Conservation (phyloP, 805 yeast genomes). For the Suhomyces sp. region DNA sequence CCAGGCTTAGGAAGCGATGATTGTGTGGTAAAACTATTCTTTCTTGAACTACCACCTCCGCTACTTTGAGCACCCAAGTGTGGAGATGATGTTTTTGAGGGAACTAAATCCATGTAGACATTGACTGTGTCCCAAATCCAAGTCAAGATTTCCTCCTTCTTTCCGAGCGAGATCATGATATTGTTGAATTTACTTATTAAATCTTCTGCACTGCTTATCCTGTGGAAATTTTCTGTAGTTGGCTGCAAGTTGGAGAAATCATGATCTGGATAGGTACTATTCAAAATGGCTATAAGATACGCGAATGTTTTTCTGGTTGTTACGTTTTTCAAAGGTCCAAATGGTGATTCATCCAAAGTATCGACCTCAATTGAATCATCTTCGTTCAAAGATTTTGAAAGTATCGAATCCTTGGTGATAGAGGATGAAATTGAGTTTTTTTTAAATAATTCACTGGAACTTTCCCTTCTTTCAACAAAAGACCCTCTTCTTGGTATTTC, state of each 20-base stretch:
- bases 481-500: slow-evolving; percentile 22
- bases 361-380: slow-evolving; percentile 15
- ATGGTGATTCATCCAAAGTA: slow-evolving; percentile 58
- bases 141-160: slow-evolving; percentile 43
- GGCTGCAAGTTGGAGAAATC: slow-evolving; percentile 90
- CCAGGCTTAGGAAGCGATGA: slow-evolving; percentile 8
- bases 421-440: slow-evolving; percentile 3
- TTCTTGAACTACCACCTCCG: slow-evolving; percentile 21
- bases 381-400: slow-evolving; percentile 24
- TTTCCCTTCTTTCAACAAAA: slow-evolving; percentile 21
- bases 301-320: slow-evolving; percentile 89
- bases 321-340: slow-evolving; percentile 87
- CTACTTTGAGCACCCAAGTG: slow-evolving; percentile 18
- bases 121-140: slow-evolving; percentile 90
- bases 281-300: slow-evolving; percentile 82
- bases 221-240: slow-evolving; percentile 50
- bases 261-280: slow-evolving; percentile 93
- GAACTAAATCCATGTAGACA: slow-evolving; percentile 69
- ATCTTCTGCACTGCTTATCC: slow-evolving; percentile 38
- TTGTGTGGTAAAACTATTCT: slow-evolving; percentile 22
- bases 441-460: slow-evolving; percentile 12
- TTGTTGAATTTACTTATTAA: slow-evolving; percentile 72
- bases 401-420: slow-evolving; percentile 9
- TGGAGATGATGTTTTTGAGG: slow-evolving; percentile 28
- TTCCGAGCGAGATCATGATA: slow-evolving; percentile 55